phyloP scores from a whole-genome alignment of 305 asterid species.

The Fraxinus albicans region DNA sequence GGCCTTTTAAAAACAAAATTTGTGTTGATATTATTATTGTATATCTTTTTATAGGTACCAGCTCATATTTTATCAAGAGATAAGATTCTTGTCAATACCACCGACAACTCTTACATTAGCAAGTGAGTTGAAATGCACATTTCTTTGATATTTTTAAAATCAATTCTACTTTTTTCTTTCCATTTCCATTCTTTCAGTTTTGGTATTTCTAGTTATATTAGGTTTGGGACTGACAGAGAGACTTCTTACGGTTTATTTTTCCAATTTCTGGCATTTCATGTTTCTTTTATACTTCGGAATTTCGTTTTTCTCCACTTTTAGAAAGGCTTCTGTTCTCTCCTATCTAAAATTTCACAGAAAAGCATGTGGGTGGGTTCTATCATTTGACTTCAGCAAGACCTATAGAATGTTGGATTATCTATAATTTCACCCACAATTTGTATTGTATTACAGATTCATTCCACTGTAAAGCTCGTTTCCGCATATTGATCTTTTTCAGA shows the following conservation, averaged over 20 bases:
- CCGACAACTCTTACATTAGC: slow-evolving; percentile 56
- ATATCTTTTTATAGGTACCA: slow-evolving; percentile 55
- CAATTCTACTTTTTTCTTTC: background rate
- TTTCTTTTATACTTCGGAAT: background rate
- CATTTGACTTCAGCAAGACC: background rate
- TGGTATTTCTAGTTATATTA: background rate
- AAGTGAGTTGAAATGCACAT: slow-evolving; percentile 42
- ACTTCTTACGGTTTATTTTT: background rate
- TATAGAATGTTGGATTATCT: background rate
- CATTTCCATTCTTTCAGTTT: background rate
- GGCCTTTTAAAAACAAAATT: background rate
- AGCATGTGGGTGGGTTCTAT: background rate
- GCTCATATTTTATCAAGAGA: slow-evolving; percentile 70
- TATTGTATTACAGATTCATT: background rate
- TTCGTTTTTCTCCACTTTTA: background rate
- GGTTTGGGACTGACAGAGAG: background rate
- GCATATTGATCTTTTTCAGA: background rate
- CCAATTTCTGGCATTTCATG: background rate
- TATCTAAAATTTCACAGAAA: background rate
- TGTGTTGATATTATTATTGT: slow-evolving; percentile 9
- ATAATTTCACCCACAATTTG: background rate
- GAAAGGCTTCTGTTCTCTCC: background rate
- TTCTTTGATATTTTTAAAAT: slow-evolving; percentile 2
- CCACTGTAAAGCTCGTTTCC: background rate
- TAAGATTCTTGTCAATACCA: slow-evolving; percentile 57